A percentile compares a stretch with the other conserved stretches of the same genome.
Conservation (phyloP, 768 basidiomycete species). For the Lactarius trivialis region DNA sequence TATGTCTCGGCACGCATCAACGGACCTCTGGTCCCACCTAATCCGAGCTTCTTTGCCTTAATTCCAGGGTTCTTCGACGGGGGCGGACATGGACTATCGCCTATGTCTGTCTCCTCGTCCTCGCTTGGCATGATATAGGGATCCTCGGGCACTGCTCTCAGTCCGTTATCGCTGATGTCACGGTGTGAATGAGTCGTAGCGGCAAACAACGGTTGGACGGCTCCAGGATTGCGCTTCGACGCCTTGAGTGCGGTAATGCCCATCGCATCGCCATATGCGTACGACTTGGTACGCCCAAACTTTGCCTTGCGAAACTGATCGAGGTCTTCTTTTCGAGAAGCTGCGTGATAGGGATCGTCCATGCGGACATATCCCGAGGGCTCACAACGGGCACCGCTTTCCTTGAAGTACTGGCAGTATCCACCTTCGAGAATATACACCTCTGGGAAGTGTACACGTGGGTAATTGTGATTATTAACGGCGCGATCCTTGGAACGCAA, state of each 20-base stretch:
- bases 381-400: conserved; percentile 62
- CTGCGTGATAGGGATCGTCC: conserved; percentile 85
- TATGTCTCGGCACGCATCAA: conserved; percentile 65
- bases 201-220: conserved; percentile 47
- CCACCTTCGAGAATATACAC: conserved; percentile 96
- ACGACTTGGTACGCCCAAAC: conserved; percentile 86
- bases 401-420: conserved; percentile 81
- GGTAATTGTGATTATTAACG: conserved; percentile 83
- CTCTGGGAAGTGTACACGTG: conserved; percentile 91
- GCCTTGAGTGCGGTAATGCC: conserved; percentile 32
- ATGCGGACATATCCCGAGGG: conserved; percentile 84
- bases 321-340: conserved; percentile 76
- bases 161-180: conserved; percentile 35
- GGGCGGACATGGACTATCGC: conserved; percentile 85
- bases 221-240: conserved; percentile 63
- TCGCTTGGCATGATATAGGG: conserved; percentile 56
- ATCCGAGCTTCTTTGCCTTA: conserved; percentile 51
- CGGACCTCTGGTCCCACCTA: conserved; percentile 30
- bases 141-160: conserved; percentile 64
- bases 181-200: conserved; percentile 64
- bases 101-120: conserved; percentile 71
- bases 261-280: conserved; percentile 79
- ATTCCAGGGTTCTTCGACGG: conserved; percentile 51
- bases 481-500: conserved; percentile 86
- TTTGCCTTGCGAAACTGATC: conserved; percentile 88